Evolutionary conservation across 106 monocot species (phyloP).

Genomic region (Phalaenopsis aphrodite): DNA sequence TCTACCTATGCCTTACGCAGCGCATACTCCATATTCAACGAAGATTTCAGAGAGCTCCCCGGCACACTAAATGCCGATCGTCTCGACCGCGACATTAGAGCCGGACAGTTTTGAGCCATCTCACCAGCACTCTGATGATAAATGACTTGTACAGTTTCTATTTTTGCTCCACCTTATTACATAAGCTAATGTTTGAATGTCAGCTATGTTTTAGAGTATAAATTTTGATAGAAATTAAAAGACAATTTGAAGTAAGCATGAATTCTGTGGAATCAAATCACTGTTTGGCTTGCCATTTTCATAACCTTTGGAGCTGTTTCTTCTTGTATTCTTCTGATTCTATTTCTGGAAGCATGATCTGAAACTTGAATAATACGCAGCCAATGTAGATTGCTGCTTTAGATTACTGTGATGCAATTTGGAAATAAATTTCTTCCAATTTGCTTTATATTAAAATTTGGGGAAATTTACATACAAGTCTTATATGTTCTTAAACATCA

Average conservation of each 20-base stretch:
- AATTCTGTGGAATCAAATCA: too few relatives aligned
- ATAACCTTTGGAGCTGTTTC: not conserved
- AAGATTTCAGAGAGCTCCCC: constrained; percentile 91
- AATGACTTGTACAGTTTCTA: not conserved
- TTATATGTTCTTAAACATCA: too few relatives aligned
- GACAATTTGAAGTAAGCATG: not conserved
- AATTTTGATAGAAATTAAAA: not conserved
- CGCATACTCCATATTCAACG: constrained; percentile 96
- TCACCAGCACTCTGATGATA: not conserved
- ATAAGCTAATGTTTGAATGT: not conserved
- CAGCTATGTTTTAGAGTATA: not conserved
- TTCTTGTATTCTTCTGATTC: not conserved
- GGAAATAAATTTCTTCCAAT: too few relatives aligned
- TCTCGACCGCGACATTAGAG: constrained; percentile 81
- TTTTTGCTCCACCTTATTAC: too few relatives aligned
- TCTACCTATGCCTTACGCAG: constrained; percentile 25
- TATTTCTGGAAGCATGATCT: not conserved
- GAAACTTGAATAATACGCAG: not conserved
- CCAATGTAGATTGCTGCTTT: not conserved
- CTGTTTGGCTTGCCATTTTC: too few relatives aligned
- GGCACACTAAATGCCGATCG: constrained; percentile 91
- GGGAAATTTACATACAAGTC: too few relatives aligned
- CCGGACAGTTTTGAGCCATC: constrained; percentile 72
- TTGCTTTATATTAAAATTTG: too few relatives aligned
- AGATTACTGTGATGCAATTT: too few relatives aligned